These are phyloP conservation scores for Helichrysum umbraculigerum DNA, from an alignment of 129 eudicot genomes.

Conservation along the genomic window DNA sequence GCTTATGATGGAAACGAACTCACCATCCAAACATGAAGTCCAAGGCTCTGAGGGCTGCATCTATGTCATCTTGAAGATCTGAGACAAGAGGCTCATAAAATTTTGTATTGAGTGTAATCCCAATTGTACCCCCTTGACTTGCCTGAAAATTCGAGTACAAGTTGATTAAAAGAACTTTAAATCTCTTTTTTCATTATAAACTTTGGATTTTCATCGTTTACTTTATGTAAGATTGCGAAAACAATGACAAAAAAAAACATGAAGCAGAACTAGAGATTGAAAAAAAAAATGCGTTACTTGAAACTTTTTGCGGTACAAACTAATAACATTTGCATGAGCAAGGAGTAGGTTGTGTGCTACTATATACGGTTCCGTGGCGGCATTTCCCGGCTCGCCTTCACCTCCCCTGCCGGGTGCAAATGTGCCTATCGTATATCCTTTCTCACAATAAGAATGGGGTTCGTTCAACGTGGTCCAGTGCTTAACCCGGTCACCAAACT, in stretches of 20 bases:
- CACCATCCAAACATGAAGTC: constrained; percentile 46
- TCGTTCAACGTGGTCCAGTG: constrained; percentile 37
- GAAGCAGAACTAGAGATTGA: not conserved
- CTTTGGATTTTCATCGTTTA: not conserved
- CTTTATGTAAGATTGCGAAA: not conserved
- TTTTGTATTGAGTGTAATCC: constrained; percentile 19
- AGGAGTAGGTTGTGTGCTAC: constrained; percentile 32
- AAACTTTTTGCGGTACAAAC: constrained; percentile 21
- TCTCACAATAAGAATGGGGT: constrained; percentile 20
- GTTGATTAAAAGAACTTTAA: not conserved
- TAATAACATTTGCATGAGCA: constrained; percentile 24
- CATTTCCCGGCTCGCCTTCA: constrained; percentile 22
- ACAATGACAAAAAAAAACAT: not conserved
- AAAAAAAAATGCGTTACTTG: constrained; percentile 18
- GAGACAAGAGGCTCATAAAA: constrained; percentile 29
- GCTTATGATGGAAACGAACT: not conserved
- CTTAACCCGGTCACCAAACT: constrained; percentile 43
- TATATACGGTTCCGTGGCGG: constrained; percentile 33
- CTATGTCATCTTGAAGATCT: constrained; percentile 19
- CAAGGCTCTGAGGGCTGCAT: constrained; percentile 34
- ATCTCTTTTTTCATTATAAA: not conserved
- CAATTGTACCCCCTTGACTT: constrained; percentile 34
- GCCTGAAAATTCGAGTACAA: constrained; percentile 9
- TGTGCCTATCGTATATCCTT: constrained; percentile 28
- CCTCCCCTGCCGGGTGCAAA: constrained; percentile 33